Evolutionary conservation across 306 rosid species (phyloP).

Genomic region (Glycine soja): DNA sequence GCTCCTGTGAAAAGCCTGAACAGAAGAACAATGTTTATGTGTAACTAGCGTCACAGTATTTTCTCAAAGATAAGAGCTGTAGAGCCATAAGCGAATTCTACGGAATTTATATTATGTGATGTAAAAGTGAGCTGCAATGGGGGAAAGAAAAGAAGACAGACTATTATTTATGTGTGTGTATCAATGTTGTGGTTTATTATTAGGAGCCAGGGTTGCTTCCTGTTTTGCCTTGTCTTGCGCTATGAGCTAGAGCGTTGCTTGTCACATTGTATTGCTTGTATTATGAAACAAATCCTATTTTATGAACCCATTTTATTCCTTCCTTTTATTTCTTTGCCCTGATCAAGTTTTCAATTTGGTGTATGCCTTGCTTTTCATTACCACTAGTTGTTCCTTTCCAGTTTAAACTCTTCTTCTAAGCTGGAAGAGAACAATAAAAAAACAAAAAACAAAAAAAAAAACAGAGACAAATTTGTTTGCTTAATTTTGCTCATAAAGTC

Average conservation of each 20-base stretch:
- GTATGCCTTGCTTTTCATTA: not conserved
- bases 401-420: not conserved
- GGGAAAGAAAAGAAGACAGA: slow-evolving; percentile 65
- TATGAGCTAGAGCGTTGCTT: slow-evolving; percentile 50
- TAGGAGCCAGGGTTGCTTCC: slow-evolving; percentile 56
- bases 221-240: slow-evolving; percentile 56
- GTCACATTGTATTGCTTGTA: slow-evolving; percentile 46
- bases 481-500: too few species aligned
- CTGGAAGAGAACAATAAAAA: not conserved
- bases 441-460: too few species aligned
- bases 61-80: slow-evolving; percentile 67
- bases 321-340: slow-evolving; percentile 34
- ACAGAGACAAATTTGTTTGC: too few species aligned
- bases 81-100: slow-evolving; percentile 62
- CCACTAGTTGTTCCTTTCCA: not conserved
- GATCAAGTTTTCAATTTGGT: not conserved
- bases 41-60: slow-evolving; percentile 69
- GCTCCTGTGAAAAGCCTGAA: slow-evolving; percentile 54
- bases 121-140: slow-evolving; percentile 68
- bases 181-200: slow-evolving; percentile 70
- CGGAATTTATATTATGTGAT: slow-evolving; percentile 66
- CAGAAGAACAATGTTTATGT: slow-evolving; percentile 57
- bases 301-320: slow-evolving; percentile 46
- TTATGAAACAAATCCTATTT: slow-evolving; percentile 43
- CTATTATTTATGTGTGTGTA: slow-evolving; percentile 64